Evolutionary conservation across 2,329 filamentous ascomycete species (phyloP), one percentile per base, ranked within the genome.

Genomic region (Penicillium sclerotigenum): DNA sequence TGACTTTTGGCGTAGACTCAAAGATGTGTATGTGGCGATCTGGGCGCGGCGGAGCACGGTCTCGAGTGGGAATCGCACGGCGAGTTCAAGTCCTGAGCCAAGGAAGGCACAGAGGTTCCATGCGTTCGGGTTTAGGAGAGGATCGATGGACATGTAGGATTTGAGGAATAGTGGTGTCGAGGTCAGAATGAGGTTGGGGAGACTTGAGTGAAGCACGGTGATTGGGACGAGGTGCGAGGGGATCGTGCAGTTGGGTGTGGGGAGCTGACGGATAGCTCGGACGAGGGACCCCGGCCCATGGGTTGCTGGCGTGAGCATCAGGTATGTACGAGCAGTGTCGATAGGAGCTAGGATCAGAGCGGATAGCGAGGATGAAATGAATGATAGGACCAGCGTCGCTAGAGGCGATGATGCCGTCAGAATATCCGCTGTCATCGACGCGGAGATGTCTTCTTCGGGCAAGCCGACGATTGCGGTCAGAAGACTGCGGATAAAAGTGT

Each of bases 381-480:
- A 84, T 4, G 84, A 82, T 26, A 97, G 87, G 54, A 87, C 84
- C 2, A 99, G 80, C 0, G 90, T 94, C 0, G 87, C 85, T 78
- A 91, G 84, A 0, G 93, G 92, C 59, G 90, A 91, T 1, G 91
- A 87, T 10, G 89, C 91, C 13, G 90, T 89, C 56, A 93, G 79
- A 20, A 92, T 86, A 68, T 96, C 91, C 20, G 73, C 67, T 63
- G 84, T 85, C 52, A 91, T 78, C 10, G 75, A 76, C 5, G 78
- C 73, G 5, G 72, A 77, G 18, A 83, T 72, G 28, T 82, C 79
- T 9, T 88, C 89, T 31, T 97, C 93, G 1, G 93, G 92, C 14
- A 97, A 83, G 60, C 95, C 95, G 64, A 97, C 83, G 6, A 97
- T 81, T 1, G 94, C 93, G 42, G 91, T 91, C n/a, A 97, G 81